phyloP scores from a whole-genome alignment of 192 early-diverging fungal genomes.

The Linnemannia exigua region DNA sequence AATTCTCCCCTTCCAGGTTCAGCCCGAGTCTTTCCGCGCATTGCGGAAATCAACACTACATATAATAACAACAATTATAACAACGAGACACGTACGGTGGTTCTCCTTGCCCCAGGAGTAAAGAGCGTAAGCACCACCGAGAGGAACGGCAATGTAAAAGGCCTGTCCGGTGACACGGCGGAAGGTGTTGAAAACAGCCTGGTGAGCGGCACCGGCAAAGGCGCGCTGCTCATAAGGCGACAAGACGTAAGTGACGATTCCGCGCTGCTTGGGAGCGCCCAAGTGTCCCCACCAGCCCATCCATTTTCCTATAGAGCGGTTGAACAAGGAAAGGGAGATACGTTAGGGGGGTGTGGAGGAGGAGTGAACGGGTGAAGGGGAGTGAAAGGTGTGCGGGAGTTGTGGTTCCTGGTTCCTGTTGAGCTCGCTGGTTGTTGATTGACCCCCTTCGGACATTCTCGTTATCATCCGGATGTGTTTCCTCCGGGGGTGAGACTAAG shows the following conservation, averaged over 20 bases:
- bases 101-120: conserved; percentile 64
- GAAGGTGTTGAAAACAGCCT: conserved; percentile 74
- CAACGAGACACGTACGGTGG: conserved; percentile 49
- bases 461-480: neutral
- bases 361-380: neutral
- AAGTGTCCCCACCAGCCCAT: conserved; percentile 71
- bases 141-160: conserved; percentile 68
- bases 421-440: neutral
- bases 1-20: neutral
- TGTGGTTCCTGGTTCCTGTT: neutral
- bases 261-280: conserved; percentile 70
- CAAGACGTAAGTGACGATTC: conserved; percentile 69
- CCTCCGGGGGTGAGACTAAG: neutral
- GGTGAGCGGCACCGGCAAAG: conserved; percentile 70
- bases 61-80: neutral
- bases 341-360: neutral
- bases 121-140: conserved; percentile 61
- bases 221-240: conserved; percentile 75
- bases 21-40: neutral
- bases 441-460: neutral
- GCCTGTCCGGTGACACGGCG: conserved; percentile 67
- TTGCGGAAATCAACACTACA: neutral
- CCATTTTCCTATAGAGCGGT: conserved; percentile 50
- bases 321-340: neutral
- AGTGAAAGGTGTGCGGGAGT: neutral